These are phyloP conservation scores for Cyclocybe aegerita DNA, from an alignment of 768 basidiomycete genomes.

Conservation along the genomic window DNA sequence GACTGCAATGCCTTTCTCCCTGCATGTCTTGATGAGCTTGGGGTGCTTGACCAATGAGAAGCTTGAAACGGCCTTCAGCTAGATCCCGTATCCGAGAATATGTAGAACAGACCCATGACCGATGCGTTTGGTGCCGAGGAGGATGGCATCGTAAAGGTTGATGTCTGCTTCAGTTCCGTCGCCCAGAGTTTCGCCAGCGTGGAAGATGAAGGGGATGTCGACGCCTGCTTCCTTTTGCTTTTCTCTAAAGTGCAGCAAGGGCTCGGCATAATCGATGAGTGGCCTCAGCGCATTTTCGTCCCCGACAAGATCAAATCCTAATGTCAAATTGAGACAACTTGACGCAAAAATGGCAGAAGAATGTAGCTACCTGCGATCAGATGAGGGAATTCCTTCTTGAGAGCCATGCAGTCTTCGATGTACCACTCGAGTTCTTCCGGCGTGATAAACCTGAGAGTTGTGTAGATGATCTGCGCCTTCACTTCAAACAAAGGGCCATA, in stretches of 20 bases:
- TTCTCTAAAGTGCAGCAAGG: slow-evolving; percentile 57
- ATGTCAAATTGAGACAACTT: slow-evolving; percentile 1
- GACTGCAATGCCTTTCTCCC: slow-evolving; percentile 59
- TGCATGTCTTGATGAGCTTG: slow-evolving; percentile 65
- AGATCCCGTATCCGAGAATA: background rate
- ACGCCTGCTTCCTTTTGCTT: slow-evolving; percentile 57
- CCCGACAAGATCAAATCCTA: slow-evolving; percentile 83
- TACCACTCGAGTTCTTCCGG: slow-evolving; percentile 61
- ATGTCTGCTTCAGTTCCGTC: slow-evolving; percentile 70
- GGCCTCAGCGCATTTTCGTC: slow-evolving; percentile 63
- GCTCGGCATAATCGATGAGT: slow-evolving; percentile 60
- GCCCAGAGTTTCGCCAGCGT: slow-evolving; percentile 79
- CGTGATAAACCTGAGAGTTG: slow-evolving; percentile 55
- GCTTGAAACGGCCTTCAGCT: slow-evolving; percentile 30
- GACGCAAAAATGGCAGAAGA: background rate
- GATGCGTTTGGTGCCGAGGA: slow-evolving; percentile 77
- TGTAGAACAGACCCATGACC: slow-evolving; percentile 65
- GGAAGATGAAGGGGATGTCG: slow-evolving; percentile 75
- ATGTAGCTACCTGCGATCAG: slow-evolving; percentile 57
- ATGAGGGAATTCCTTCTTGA: slow-evolving; percentile 76
- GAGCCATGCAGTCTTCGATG: slow-evolving; percentile 69
- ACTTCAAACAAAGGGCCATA: background rate
- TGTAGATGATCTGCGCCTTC: slow-evolving; percentile 64
- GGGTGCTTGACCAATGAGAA: slow-evolving; percentile 81
- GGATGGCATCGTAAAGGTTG: slow-evolving; percentile 78